These are phyloP conservation scores for Diutina neorugosa DNA, from an alignment of 1,139 yeast genomes.

Conservation along the genomic window DNA sequence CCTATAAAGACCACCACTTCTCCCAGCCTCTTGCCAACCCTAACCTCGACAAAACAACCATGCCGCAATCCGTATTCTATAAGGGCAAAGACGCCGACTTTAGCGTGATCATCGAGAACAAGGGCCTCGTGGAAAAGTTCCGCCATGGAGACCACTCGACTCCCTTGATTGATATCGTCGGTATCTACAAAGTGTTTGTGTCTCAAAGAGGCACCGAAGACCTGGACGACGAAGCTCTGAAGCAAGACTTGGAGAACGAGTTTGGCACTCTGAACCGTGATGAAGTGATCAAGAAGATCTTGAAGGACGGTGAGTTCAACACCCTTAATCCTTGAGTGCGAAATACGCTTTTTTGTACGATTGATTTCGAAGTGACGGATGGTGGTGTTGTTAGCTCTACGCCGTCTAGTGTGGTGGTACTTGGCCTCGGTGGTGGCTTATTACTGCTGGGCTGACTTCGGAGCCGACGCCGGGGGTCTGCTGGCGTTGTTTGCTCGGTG, in stretches of 20 bases:
- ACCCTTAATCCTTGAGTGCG: neutral
- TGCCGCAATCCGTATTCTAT: constrained; percentile 38
- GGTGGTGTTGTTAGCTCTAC: neutral
- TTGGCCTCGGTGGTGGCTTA: neutral
- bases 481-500: too few species aligned
- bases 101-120: constrained; percentile 49
- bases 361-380: neutral
- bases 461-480: too few species aligned
- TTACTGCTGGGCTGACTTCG: too few species aligned
- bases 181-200: constrained; percentile 50
- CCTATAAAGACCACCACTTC: too few species aligned
- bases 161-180: constrained; percentile 55
- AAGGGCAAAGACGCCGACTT: constrained; percentile 57
- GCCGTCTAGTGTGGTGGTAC: neutral
- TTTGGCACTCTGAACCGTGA: constrained; percentile 43
- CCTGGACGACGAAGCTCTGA: constrained; percentile 61
- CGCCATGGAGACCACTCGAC: constrained; percentile 37
- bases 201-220: constrained; percentile 61
- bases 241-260: constrained; percentile 47
- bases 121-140: constrained; percentile 36
- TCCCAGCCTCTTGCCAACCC: too few species aligned
- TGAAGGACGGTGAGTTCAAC: constrained; percentile 36
- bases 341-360: neutral
- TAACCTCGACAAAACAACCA: neutral
- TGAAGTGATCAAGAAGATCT: constrained; percentile 40